Evolutionary conservation across 148 eudicot genomes (phyloP).

Genomic region (Amaranthus cruentus): DNA sequence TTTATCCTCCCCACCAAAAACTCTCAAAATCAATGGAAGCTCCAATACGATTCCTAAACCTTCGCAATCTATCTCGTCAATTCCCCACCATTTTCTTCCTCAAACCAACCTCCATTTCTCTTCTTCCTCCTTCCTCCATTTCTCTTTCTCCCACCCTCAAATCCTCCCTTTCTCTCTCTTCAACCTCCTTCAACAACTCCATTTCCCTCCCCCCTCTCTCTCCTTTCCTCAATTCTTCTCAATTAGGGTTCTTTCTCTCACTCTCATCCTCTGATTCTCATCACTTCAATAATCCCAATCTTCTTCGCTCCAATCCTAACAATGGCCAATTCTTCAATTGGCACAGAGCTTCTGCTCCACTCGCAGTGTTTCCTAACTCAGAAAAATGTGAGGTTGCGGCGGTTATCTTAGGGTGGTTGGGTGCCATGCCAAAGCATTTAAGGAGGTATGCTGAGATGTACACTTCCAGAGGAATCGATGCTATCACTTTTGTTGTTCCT

Average conservation of each 20-base stretch:
- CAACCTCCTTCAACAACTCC: constrained; percentile 6
- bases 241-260: constrained; percentile 23
- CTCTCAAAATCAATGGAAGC: constrained; percentile 16
- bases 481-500: constrained; percentile 61
- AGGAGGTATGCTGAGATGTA: constrained; percentile 73
- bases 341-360: constrained; percentile 16
- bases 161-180: constrained; percentile 7
- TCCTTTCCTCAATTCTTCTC: constrained; percentile 13
- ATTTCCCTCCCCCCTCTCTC: constrained; percentile 4
- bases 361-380: constrained; percentile 5
- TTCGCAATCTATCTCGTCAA: constrained; percentile 3
- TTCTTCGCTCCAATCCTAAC: not conserved
- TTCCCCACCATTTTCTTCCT: constrained; percentile 4
- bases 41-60: constrained; percentile 15
- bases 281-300: not conserved
- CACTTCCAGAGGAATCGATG: constrained; percentile 53
- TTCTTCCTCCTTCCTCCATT: constrained; percentile 1
- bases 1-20: no score
- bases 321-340: constrained; percentile 18
- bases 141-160: constrained; percentile 4
- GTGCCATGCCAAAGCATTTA: constrained; percentile 64
- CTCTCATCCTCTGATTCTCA: constrained; percentile 19
- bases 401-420: constrained; percentile 88
- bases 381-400: constrained; percentile 46
- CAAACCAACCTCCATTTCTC: constrained; percentile 4